phyloP scores from a whole-genome alignment of 768 basidiomycete genomes.

The Daedaleopsis nitida region DNA sequence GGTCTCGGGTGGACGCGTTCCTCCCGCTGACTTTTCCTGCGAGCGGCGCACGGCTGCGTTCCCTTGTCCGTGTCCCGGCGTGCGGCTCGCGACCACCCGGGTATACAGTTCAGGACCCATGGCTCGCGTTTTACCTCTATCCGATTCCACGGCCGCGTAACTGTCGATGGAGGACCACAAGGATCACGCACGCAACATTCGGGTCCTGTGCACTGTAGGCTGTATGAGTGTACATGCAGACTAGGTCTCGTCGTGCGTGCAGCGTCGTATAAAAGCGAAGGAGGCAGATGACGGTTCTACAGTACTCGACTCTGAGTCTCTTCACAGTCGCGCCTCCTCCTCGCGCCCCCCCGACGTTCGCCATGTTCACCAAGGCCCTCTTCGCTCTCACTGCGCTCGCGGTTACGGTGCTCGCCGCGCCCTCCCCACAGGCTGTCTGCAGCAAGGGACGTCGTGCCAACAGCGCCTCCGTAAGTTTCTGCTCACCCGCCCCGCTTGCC shows the following conservation, averaged over 20 bases:
- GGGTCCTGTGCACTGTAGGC: background rate
- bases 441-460: background rate
- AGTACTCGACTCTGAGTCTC: constrained; percentile 4
- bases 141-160: background rate
- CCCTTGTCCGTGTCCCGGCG: background rate
- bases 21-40: background rate
- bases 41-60: background rate
- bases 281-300: background rate
- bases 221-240: background rate
- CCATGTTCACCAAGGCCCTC: constrained; percentile 5
- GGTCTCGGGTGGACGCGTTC: background rate
- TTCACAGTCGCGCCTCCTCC: background rate
- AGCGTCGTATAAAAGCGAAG: constrained; percentile 1
- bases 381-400: constrained; percentile 2
- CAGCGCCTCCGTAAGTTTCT: background rate
- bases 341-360: background rate
- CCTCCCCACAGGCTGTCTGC: constrained; percentile 1
- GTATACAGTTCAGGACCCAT: background rate
- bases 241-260: background rate
- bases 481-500: too few species aligned
- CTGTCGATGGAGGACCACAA: background rate
- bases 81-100: background rate
- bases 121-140: background rate
- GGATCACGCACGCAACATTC: background rate
- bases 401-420: background rate